A percentile compares a stretch with the other conserved stretches of the same genome.
These are phyloP conservation scores for Tirmania nivea DNA, from an alignment of 495 filamentous ascomycete species.

Conservation along the genomic window DNA sequence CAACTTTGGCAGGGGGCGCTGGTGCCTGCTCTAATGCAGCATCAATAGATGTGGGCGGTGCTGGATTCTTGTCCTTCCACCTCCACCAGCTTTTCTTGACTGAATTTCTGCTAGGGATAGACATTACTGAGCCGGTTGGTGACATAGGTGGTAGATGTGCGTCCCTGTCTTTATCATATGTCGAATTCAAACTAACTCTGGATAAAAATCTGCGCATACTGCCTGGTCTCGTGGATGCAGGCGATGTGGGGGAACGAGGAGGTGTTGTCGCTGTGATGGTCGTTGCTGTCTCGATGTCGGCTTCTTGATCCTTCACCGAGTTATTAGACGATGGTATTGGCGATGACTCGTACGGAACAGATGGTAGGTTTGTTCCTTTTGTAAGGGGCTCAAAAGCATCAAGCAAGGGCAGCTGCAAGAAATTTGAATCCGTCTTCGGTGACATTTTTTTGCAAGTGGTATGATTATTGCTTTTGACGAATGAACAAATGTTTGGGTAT, in stretches of 20 bases:
- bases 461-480: too few species aligned
- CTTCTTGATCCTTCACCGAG: constrained; percentile 5
- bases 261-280: constrained; percentile 11
- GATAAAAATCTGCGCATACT: constrained; percentile 24
- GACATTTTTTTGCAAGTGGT: not conserved
- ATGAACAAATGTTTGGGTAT: too few species aligned
- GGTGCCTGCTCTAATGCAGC: constrained; percentile 11
- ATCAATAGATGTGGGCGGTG: constrained; percentile 2
- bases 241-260: constrained; percentile 13
- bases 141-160: constrained; percentile 14
- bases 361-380: constrained; percentile 16
- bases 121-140: constrained; percentile 16
- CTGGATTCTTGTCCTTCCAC: constrained; percentile 14
- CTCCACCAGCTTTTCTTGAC: constrained; percentile 19
- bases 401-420: constrained; percentile 13
- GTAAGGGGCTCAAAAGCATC: constrained; percentile 17
- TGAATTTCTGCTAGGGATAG: constrained; percentile 12
- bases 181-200: constrained; percentile 21
- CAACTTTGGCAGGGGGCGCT: constrained; percentile 18
- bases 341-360: constrained; percentile 11
- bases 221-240: constrained; percentile 15
- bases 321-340: constrained; percentile 5
- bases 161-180: constrained; percentile 16
- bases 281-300: constrained; percentile 11
- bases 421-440: not conserved